These are phyloP conservation scores for Penicillium cosmopolitanum DNA, from an alignment of 495 filamentous ascomycete genomes.

Conservation along the genomic window DNA sequence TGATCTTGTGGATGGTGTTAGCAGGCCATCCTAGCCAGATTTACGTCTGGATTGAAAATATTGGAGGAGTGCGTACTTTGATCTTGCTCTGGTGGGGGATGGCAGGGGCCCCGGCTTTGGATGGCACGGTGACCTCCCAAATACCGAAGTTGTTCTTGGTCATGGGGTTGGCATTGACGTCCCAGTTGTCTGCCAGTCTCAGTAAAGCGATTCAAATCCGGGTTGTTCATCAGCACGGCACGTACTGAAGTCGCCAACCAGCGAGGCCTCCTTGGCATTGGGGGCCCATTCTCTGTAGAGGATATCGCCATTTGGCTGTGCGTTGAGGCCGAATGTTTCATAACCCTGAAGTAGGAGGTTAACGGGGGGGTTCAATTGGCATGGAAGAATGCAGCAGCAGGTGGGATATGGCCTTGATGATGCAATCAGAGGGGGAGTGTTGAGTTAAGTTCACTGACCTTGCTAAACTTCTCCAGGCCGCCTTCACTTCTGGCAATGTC, in stretches of 20 bases:
- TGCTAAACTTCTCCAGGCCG: conserved; percentile 89
- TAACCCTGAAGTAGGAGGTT: conserved; percentile 57
- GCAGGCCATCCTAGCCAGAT: background rate
- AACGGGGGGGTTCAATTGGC: background rate
- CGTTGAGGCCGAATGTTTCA: conserved; percentile 83
- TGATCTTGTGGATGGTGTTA: conserved; percentile 60
- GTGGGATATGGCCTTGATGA: background rate
- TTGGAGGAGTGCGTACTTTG: conserved; percentile 63
- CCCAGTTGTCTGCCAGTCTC: conserved; percentile 78
- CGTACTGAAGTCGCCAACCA: conserved; percentile 97
- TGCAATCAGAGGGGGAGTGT: background rate
- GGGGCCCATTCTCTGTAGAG: conserved; percentile 96
- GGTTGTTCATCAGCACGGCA: conserved; percentile 9
- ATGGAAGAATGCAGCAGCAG: too few species aligned
- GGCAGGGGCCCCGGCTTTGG: conserved; percentile 70
- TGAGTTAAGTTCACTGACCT: conserved; percentile 50
- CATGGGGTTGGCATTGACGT: conserved; percentile 81
- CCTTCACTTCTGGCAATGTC: conserved; percentile 82
- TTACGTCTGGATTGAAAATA: background rate
- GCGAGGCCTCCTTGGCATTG: conserved; percentile 76
- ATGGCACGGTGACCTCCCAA: conserved; percentile 80
- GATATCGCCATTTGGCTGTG: conserved; percentile 79
- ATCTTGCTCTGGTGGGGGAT: conserved; percentile 94
- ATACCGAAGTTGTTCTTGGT: conserved; percentile 82
- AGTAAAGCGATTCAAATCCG: conserved; percentile 27